A percentile compares a stretch with the other conserved stretches of the same genome.
phyloP scores from a whole-genome alignment of 148 eudicot species.

The Rhododendron henanense region DNA sequence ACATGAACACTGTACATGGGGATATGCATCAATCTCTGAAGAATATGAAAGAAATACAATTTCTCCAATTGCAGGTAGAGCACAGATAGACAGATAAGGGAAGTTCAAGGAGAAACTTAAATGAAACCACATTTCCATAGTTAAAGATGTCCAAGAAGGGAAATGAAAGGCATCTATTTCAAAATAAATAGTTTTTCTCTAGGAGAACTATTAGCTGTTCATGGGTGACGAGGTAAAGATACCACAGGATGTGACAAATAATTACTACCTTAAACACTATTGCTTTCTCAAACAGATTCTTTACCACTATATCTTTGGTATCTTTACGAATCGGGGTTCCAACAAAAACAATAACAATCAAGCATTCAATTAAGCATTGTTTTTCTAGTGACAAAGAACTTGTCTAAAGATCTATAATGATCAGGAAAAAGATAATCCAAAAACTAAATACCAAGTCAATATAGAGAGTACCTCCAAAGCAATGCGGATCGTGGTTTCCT shows the following conservation, averaged over 20 bases:
- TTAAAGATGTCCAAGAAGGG: neutral
- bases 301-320: neutral
- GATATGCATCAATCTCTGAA: neutral
- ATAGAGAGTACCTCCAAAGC: slow-evolving; percentile 74
- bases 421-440: neutral
- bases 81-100: neutral
- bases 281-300: neutral
- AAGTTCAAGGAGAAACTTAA: neutral
- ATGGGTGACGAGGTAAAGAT: neutral
- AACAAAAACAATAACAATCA: neutral
- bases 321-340: neutral
- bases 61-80: neutral
- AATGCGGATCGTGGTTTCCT: slow-evolving; percentile 79
- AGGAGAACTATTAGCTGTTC: neutral
- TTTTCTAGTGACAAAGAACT: neutral
- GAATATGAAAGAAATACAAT: neutral
- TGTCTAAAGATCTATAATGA: neutral
- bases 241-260: neutral
- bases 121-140: neutral
- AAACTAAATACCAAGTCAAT: neutral
- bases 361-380: neutral
- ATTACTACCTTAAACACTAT: neutral
- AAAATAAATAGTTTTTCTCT: neutral
- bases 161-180: neutral
- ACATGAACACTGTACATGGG: neutral